Percentiles rank a stretch among this genome's conserved stretches.
These are phyloP conservation scores for Bruguiera gymnorhiza DNA, from an alignment of 345 rosid species.

Conservation along the genomic window DNA sequence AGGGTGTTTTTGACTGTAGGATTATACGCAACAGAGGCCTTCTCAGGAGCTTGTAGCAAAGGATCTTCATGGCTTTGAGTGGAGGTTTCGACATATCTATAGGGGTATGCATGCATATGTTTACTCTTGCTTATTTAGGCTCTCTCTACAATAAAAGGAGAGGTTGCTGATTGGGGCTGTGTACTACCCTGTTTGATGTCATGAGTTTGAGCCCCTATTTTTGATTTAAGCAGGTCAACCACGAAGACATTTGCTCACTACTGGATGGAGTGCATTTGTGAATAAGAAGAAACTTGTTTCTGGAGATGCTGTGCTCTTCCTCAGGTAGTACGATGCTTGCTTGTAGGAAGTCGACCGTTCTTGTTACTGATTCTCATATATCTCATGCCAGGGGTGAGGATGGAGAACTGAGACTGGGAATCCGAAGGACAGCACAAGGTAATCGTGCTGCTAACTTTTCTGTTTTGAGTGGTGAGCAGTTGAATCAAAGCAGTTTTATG, in stretches of 20 bases:
- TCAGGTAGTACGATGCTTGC: slow-evolving; percentile 44
- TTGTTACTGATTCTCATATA: slow-evolving; percentile 7
- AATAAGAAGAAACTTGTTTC: slow-evolving; percentile 97
- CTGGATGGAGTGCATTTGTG: slow-evolving; percentile 99
- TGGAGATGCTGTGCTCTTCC: slow-evolving; percentile 98
- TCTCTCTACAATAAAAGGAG: background rate
- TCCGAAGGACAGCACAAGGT: slow-evolving; percentile 82
- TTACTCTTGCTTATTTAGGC: background rate
- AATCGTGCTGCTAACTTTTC: slow-evolving; percentile 52
- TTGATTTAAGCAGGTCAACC: slow-evolving; percentile 71
- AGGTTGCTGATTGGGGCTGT: background rate
- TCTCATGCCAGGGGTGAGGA: slow-evolving; percentile 72
- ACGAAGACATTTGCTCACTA: slow-evolving; percentile 95
- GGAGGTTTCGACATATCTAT: slow-evolving; percentile 96
- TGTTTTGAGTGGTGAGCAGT: slow-evolving; percentile 40
- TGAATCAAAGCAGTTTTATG: slow-evolving; percentile 50
- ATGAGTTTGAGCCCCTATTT: background rate
- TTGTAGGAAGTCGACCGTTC: background rate
- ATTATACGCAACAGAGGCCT: slow-evolving; percentile 90
- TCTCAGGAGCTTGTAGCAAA: slow-evolving; percentile 96
- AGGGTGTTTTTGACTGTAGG: slow-evolving; percentile 43
- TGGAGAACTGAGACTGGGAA: slow-evolving; percentile 91
- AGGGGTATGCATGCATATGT: slow-evolving; percentile 49
- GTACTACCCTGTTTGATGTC: background rate
- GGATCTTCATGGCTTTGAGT: slow-evolving; percentile 93